Evolutionary conservation across 1,284 basidiomycete species (phyloP), one percentile per base, ranked within the genome.

Genomic region (Cutaneotrichosporon dermatis): DNA sequence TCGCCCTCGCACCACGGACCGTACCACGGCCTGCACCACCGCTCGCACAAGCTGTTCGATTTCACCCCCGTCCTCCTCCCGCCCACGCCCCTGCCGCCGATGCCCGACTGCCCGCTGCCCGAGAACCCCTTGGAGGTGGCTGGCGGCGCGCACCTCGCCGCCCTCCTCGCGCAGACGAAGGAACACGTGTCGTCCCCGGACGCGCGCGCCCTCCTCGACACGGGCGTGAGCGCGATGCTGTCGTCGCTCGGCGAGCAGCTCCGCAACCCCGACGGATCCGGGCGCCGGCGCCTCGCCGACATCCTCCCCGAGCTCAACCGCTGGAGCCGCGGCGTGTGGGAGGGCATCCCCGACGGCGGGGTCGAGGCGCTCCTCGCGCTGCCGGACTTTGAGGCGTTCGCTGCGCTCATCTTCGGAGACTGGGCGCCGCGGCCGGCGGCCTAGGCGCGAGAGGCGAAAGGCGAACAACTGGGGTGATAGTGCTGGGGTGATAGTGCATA

Each of bases 381-480:
- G 11, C 66, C 67, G 15, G 76, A 77, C 54, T 74, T 66, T 54
- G 74, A 77, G 64, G 67, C 67, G 4, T 77, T 78, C 60, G 68
- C 75, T 5, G 76, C 75, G 0, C 64, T 79, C 53, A 68, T 79
- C 25, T 79, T 77, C 66, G 77, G 74, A 8, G 77, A 79, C 66
- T 78, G 75, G 75, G 74, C 75, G 25, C 66, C 67, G 25, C 35
- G 61, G 55, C 50, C 36, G 51, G n/a, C 6, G 25, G 25, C 25
- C 25, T 25, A 25, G 25, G 25, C 25, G 25, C 25, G 25, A 25
- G 25, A 25, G 25, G 25, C 25, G 25, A 25, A 25, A 25, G 25
- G 25, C 25, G 25, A 25, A 25, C 25, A 25, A 25, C 25, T 25
- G 25, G 25, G 25, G 25, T 25, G 25, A 25, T 25, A 25, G 25